Conservation (phyloP, 1,284 basidiomycete genomes). For the Pascua guehoae region DNA sequence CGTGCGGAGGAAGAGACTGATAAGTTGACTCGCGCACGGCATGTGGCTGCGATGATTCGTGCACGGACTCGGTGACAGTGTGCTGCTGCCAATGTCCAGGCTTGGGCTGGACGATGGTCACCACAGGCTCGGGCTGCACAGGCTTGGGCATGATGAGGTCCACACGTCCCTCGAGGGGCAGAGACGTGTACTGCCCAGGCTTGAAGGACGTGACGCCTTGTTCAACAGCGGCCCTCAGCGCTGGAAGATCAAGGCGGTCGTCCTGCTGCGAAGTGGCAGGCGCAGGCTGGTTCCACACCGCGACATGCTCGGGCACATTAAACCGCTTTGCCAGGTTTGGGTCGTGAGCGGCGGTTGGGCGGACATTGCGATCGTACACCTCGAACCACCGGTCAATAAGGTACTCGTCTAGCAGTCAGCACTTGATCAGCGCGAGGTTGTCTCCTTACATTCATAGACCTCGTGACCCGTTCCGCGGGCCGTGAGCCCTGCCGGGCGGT, state of each 20-base stretch:
- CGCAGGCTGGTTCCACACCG: slow-evolving; percentile 63
- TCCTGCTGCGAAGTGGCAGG: too few species aligned
- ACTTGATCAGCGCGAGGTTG: neutral
- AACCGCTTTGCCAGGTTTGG: slow-evolving; percentile 55
- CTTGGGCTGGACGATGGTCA: neutral
- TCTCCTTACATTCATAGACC: slow-evolving; percentile 25
- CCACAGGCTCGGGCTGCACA: slow-evolving; percentile 2
- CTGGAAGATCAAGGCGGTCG: slow-evolving; percentile 59
- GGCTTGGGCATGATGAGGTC: slow-evolving; percentile 63
- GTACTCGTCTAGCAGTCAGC: slow-evolving; percentile 43
- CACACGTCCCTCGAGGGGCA: slow-evolving; percentile 80
- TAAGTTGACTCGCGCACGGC: too few species aligned
- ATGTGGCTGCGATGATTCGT: neutral
- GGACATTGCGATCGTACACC: slow-evolving; percentile 83
- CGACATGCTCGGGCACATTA: slow-evolving; percentile 63
- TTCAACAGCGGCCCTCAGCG: slow-evolving; percentile 64
- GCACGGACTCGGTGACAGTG: too few species aligned
- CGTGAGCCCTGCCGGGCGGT: slow-evolving; percentile 54
- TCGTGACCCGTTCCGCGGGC: too few species aligned
- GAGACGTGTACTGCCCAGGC: slow-evolving; percentile 67
- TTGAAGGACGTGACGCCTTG: slow-evolving; percentile 55
- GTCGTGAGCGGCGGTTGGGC: slow-evolving; percentile 49
- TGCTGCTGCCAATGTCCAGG: neutral
- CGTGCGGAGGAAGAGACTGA: neutral
- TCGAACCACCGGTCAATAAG: slow-evolving; percentile 87